Evolutionary conservation across 768 basidiomycete species (phyloP), one percentile per base, ranked within the genome.

Genomic region (Boletus patriciae): DNA sequence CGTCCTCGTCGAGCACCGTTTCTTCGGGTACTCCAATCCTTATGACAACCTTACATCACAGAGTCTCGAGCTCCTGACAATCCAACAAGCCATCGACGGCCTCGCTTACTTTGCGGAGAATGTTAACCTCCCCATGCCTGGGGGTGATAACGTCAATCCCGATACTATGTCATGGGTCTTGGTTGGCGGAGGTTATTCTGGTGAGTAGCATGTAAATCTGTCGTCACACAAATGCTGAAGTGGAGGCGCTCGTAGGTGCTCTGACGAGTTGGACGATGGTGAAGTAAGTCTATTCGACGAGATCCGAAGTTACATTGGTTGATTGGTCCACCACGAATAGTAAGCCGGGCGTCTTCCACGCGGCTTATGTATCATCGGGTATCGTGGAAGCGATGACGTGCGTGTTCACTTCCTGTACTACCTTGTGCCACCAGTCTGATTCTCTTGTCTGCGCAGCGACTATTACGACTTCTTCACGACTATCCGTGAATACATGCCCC

Each of bases 1-100:
- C 6, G 74, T 90, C 59, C 73, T 89, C 29, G 58, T 89, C 25
- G 88, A 90, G 63, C 88, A 90, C 64, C 79, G 89, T 23, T 91
- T 85, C 76, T 90, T 84, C 59, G 88, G 88, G 15, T 70, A 80
- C n/a, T 90, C 87, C 55, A 91, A 88, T 66, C 88, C 88, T 5
- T 79, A 77, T 46, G 73, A 79, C 19, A 78, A 89, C 66, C 78
- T 90, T 27, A 80, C 75, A 34, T 80, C 79, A 31, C 69, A 78
- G 62, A 88, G 84, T 64, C 72, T 90, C 43, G 70, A 73, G 45
- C 61, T 82, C 13, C 85, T 85, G 66, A 89, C 86, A 2, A 79
- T 90, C 46, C 84, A 88, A 66, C 88, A 90, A 71, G 85, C 87
- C 11, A 83, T 88, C 59, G 83, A 88, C 48, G 88, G 90, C 63